Base-by-base conservation (phyloP, 192 early-diverging fungal genomes). In the Fimicolochytrium jonesii region DNA sequence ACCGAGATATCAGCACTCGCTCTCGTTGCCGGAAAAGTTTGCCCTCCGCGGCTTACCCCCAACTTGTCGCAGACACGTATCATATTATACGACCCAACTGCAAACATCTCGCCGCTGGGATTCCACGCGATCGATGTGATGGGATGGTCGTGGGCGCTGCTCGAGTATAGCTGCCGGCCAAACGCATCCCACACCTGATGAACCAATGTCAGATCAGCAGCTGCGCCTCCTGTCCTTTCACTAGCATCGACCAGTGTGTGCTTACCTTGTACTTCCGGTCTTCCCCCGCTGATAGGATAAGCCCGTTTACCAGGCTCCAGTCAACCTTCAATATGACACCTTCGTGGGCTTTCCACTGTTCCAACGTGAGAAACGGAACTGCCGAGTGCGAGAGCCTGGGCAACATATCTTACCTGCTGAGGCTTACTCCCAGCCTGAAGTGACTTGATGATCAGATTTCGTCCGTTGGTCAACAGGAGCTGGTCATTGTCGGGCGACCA, bases 261-360 rank as follows among this genome's bases (percentile, higher is more conserved):
- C 23, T 37, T 71, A 80, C 77, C 62, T 78, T 84, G 67, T 83
- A 84, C 43, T 71, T 74, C 35, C 72, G 70, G 61, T 84, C 82
- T 74, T 84, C 82, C n/a, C 82, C 76, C 17, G 76, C 80, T 15
- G 82, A 84, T n/a, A 84, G 45, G 18, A 84, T 84, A 6, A 81
- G 56, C 48, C 71, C 69, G 45, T 72, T 81, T 4, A 78, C 78
- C 31, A 78, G 50, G 50, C 76, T 82, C 82, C 82, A 84, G 50
- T 80, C 82, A 1, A 72, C 77, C 45, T 76, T 73, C 9, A 84
- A 61, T 32, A 84, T 74, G 15, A 83, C 63, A 2, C 81, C 79
- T 34, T 84, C 82, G 52, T 84, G 82, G 1, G 74, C 82, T 66
- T 83, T 84, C 82, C 81, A 83, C 79, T 82, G 47, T 51, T 31